Percentiles rank a stretch among this genome's conserved stretches.
Evolutionary conservation across 129 eudicot genomes (phyloP).

Genomic region (Helichrysum umbraculigerum): DNA sequence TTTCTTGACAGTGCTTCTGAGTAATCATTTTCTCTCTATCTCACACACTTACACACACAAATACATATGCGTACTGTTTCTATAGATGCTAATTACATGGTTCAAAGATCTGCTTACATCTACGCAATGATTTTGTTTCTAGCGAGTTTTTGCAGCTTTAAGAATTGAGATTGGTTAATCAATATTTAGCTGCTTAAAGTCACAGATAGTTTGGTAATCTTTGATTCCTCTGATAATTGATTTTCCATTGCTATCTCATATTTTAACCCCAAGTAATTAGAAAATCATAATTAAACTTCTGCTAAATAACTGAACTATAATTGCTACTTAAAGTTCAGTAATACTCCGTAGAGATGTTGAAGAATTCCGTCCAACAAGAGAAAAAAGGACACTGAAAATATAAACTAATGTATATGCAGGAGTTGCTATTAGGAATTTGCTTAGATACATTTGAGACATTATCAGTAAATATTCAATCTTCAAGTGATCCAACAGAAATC

Average conservation of each 20-base stretch:
- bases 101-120: neutral
- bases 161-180: too few relatives aligned
- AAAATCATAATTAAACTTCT: too few relatives aligned
- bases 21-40: conserved; percentile 38
- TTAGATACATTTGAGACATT: conserved; percentile 2
- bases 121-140: neutral
- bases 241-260: too few relatives aligned
- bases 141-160: too few relatives aligned
- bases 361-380: neutral
- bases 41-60: neutral
- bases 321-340: neutral
- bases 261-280: too few relatives aligned
- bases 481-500: neutral
- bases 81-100: neutral
- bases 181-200: too few relatives aligned
- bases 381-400: neutral
- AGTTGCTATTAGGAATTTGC: neutral
- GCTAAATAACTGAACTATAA: neutral
- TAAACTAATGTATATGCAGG: neutral
- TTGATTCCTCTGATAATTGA: too few relatives aligned
- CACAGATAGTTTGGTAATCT: too few relatives aligned
- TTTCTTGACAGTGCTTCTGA: conserved; percentile 85
- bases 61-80: neutral
- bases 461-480: neutral
- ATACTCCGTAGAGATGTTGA: neutral